phyloP scores from a whole-genome alignment of 805 yeast species.

The Wickerhamiella sergipiensis region DNA sequence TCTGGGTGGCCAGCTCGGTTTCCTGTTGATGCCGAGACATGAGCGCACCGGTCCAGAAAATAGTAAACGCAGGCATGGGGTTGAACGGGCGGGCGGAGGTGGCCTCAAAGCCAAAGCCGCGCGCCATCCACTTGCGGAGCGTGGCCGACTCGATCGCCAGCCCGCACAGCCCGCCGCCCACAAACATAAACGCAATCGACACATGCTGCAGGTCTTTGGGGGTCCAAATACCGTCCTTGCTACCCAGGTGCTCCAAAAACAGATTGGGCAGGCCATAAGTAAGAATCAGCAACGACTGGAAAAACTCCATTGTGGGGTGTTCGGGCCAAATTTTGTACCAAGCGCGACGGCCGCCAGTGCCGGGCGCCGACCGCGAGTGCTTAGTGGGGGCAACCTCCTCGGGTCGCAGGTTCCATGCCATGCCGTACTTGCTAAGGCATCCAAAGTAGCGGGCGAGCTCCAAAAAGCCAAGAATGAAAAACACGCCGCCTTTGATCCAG shows the following conservation, averaged over 20 bases:
- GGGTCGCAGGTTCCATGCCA: conserved; percentile 70
- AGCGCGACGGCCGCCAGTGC: conserved; percentile 15
- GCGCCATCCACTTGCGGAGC: conserved; percentile 18
- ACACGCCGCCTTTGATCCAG: conserved; percentile 91
- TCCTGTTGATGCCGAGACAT: conserved; percentile 95
- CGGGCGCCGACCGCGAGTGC: neutral
- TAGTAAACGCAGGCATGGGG: conserved; percentile 86
- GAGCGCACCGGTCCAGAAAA: conserved; percentile 90
- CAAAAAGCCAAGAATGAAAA: conserved; percentile 58
- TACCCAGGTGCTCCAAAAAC: conserved; percentile 78
- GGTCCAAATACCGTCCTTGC: conserved; percentile 69
- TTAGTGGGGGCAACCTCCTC: conserved; percentile 1
- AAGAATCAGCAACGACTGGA: conserved; percentile 67
- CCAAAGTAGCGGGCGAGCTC: conserved; percentile 85
- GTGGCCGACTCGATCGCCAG: conserved; percentile 52
- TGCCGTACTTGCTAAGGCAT: conserved; percentile 56
- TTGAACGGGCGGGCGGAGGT: conserved; percentile 53
- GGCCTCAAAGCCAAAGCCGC: conserved; percentile 11
- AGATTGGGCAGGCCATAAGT: conserved; percentile 84
- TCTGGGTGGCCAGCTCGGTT: conserved; percentile 55
- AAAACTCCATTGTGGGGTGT: conserved; percentile 67
- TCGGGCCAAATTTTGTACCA: conserved; percentile 21
- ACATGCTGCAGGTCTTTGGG: conserved; percentile 84
- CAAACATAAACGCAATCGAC: conserved; percentile 79
- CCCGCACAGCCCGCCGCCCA: conserved; percentile 91